phyloP scores from a whole-genome alignment of 2,329 filamentous ascomycete species.

The Talaromyces sp. region DNA sequence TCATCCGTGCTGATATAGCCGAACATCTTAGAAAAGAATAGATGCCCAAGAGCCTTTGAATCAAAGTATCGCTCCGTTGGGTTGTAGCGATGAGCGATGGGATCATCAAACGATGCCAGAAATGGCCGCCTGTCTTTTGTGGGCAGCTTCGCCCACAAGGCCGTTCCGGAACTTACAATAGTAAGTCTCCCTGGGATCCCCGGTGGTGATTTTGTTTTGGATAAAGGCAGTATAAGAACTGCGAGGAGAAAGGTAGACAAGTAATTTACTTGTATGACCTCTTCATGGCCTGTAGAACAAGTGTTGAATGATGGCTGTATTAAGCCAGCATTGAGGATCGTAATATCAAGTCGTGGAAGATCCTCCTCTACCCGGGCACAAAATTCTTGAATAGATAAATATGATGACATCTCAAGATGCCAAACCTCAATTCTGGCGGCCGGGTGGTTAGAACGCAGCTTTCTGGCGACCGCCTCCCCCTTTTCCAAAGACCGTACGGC shows the following conservation, averaged over 20 bases:
- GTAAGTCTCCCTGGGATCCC: constrained; percentile 13
- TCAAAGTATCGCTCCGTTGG: neutral
- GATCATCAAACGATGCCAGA: constrained; percentile 22
- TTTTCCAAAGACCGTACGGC: constrained; percentile 39
- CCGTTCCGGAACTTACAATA: constrained; percentile 17
- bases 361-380: constrained; percentile 23
- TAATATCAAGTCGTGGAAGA: constrained; percentile 36
- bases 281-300: constrained; percentile 32
- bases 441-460: neutral
- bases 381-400: constrained; percentile 25
- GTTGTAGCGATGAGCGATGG: neutral
- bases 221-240: constrained; percentile 18
- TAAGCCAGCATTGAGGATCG: constrained; percentile 20
- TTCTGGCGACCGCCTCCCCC: constrained; percentile 36
- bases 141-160: constrained; percentile 14
- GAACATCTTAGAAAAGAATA: constrained; percentile 32
- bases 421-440: neutral
- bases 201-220: neutral
- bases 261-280: constrained; percentile 28
- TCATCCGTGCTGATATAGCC: constrained; percentile 36
- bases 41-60: constrained; percentile 14
- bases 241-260: constrained; percentile 17
- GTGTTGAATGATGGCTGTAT: constrained; percentile 11
- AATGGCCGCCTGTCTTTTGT: constrained; percentile 10
- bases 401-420: constrained; percentile 16